A percentile compares a stretch with the other conserved stretches of the same genome.
Conservation (phyloP, 805 yeast species). For the Helenozyma baotianmanensis region DNA sequence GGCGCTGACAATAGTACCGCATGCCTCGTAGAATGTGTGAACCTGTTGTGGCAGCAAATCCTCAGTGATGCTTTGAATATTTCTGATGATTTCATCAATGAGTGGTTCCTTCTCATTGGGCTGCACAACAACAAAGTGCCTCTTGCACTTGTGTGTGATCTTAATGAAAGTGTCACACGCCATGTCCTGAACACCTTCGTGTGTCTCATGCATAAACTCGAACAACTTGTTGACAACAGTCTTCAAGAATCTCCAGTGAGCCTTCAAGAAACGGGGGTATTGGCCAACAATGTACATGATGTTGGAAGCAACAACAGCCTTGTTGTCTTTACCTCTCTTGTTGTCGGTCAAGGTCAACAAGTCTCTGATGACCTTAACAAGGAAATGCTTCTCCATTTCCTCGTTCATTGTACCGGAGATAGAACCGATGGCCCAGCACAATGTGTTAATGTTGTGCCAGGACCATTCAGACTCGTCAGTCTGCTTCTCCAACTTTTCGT, state of each 20-base stretch:
- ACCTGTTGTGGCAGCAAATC: slow-evolving; percentile 97
- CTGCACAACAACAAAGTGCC: slow-evolving; percentile 88
- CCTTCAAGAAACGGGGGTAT: slow-evolving; percentile 93
- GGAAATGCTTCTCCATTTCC: slow-evolving; percentile 91
- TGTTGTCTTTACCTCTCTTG: slow-evolving; percentile 96
- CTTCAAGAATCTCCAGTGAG: slow-evolving; percentile 96
- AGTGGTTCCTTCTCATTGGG: slow-evolving; percentile 85
- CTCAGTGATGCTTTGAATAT: slow-evolving; percentile 79
- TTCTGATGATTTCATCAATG: slow-evolving; percentile 80
- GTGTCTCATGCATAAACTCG: slow-evolving; percentile 99
- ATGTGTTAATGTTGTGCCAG: slow-evolving; percentile 94
- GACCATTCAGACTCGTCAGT: slow-evolving; percentile 98
- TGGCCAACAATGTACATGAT: slow-evolving; percentile 99
- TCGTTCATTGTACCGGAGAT: slow-evolving; percentile 98
- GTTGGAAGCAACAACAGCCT: slow-evolving; percentile 99
- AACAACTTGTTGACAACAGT: slow-evolving; percentile 93
- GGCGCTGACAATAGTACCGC: slow-evolving; percentile 89
- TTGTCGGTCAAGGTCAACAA: slow-evolving; percentile 86
- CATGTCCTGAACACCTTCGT: slow-evolving; percentile 99
- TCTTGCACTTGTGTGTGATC: slow-evolving; percentile 90
- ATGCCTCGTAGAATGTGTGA: slow-evolving; percentile 95
- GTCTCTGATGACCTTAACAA: slow-evolving; percentile 91
- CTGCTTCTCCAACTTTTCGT: slow-evolving; percentile 83
- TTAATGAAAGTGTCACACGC: slow-evolving; percentile 99
- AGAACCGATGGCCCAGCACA: slow-evolving; percentile 99